These are phyloP conservation scores for Phytophthora chlamydospora DNA, from an alignment of 352 stramenopile genomes.

Conservation along the genomic window DNA sequence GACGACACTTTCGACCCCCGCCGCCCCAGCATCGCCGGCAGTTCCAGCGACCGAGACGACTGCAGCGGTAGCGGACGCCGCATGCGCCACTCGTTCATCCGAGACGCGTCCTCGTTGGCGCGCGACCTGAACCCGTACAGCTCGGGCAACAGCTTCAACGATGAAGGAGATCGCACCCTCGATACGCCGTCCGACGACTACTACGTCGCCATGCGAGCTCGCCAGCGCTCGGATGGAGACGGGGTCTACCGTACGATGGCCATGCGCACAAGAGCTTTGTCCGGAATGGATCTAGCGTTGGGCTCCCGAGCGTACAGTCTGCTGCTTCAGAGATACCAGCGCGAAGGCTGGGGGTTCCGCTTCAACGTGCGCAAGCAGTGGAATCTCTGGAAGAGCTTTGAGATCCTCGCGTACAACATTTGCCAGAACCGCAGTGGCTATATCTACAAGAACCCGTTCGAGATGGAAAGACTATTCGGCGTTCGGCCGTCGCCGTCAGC, in stretches of 20 bases:
- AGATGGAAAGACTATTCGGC: slow-evolving; percentile 86
- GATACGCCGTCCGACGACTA: slow-evolving; percentile 34
- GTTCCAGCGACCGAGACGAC: slow-evolving; percentile 35
- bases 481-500: slow-evolving; percentile 31
- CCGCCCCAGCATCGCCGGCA: slow-evolving; percentile 21
- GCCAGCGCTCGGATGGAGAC: slow-evolving; percentile 15
- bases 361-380: slow-evolving; percentile 87
- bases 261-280: slow-evolving; percentile 49
- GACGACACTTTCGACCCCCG: slow-evolving; percentile 31
- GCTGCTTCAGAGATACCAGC: slow-evolving; percentile 77
- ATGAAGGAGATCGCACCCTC: slow-evolving; percentile 27
- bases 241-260: slow-evolving; percentile 28
- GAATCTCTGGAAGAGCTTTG: slow-evolving; percentile 88
- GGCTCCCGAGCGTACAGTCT: slow-evolving; percentile 77
- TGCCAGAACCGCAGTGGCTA: slow-evolving; percentile 87
- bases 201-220: slow-evolving; percentile 25
- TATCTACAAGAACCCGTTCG: slow-evolving; percentile 88
- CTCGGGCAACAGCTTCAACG: slow-evolving; percentile 16
- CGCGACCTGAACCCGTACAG: slow-evolving; percentile 28
- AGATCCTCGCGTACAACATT: slow-evolving; percentile 90
- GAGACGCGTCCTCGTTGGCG: slow-evolving; percentile 24
- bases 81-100: slow-evolving; percentile 41
- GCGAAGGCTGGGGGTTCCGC: slow-evolving; percentile 79
- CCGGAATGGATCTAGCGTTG: slow-evolving; percentile 79
- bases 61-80: slow-evolving; percentile 15